Evolutionary conservation across 1,284 basidiomycete genomes (phyloP).

Genomic region (Laetiporus sulphureus): DNA sequence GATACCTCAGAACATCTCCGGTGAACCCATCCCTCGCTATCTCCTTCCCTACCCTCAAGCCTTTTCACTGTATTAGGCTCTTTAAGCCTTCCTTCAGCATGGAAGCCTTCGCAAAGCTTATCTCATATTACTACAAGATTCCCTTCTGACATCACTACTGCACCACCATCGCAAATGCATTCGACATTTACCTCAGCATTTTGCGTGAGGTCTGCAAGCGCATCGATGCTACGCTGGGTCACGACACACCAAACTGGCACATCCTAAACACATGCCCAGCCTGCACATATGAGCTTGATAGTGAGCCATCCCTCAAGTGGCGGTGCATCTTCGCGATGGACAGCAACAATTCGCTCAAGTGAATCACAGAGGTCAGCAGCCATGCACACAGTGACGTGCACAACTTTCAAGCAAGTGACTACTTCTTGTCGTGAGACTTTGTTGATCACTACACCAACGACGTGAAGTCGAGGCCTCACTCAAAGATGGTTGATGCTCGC

Average conservation of each 20-base stretch:
- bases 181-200: slow-evolving; percentile 26
- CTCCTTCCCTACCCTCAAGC: slow-evolving; percentile 20
- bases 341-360: slow-evolving; percentile 30
- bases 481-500: no score
- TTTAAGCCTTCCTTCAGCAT: slow-evolving; percentile 23
- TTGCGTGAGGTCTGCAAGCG: slow-evolving; percentile 7
- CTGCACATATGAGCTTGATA: slow-evolving; percentile 19
- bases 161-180: slow-evolving; percentile 18
- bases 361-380: slow-evolving; percentile 10
- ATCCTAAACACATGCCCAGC: slow-evolving; percentile 24
- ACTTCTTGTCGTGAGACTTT: slow-evolving; percentile 16
- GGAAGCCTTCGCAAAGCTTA: slow-evolving; percentile 21
- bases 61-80: slow-evolving; percentile 18
- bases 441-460: slow-evolving; percentile 28
- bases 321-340: slow-evolving; percentile 22
- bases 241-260: slow-evolving; percentile 20
- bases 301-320: slow-evolving; percentile 17
- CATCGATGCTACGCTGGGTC: slow-evolving; percentile 16
- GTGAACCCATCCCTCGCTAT: background rate
- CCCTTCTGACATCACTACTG: slow-evolving; percentile 8
- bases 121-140: slow-evolving; percentile 2
- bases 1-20: background rate
- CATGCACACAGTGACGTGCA: slow-evolving; percentile 12
- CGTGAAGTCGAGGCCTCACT: no score
- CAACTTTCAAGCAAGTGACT: slow-evolving; percentile 13